Evolutionary conservation across 805 yeast genomes (phyloP), one percentile per base, ranked within the genome.

Genomic region (Pichia cephalocereana): DNA sequence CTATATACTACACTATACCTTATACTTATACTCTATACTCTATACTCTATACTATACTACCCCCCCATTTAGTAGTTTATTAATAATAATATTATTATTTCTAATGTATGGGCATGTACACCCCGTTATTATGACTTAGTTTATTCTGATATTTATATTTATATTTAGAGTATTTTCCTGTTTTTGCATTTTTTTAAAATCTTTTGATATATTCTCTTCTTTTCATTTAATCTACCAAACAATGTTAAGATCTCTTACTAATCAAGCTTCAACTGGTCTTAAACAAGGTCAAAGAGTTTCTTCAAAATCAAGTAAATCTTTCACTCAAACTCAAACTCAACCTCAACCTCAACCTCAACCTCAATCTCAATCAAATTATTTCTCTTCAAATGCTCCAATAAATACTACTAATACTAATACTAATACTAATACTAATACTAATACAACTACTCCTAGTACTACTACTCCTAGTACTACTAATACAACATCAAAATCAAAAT

Each of bases 341-440:
- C 7, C 26, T 23, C 26, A 23, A 23, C 7, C 26, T 23, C 6
- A 3, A 23, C 1, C 26, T 19, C 23, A 38, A 23, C 17, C 11
- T n/a, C 41, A 23, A 19, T 15, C 41, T 32, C 7, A 40, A 40
- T 27, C 31, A 27, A n/a, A 34, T 14, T 17, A 40, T 10, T 15
- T 26, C 30, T 26, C 41, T 18, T 38, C 40, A 15, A 18, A 18
- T 17, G 17, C 41, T 12, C 23, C 28, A 17, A 11, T 17, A 15
- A 27, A 27, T n/a, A 11, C 41, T 18, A 43, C 72, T 69, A 27
- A 70, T 69, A 34, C 73, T 72, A 28, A 76, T 72, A 38, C 76
- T 74, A 38, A 77, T 71, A 18, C 74, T 73, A 11, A 6, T 12
- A 30, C 14, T 12, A 30, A 2, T 12, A 30, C 32, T 30, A 12